Evolutionary conservation across 495 filamentous ascomycete genomes (phyloP).

Genomic region (Penicillium nucicola): DNA sequence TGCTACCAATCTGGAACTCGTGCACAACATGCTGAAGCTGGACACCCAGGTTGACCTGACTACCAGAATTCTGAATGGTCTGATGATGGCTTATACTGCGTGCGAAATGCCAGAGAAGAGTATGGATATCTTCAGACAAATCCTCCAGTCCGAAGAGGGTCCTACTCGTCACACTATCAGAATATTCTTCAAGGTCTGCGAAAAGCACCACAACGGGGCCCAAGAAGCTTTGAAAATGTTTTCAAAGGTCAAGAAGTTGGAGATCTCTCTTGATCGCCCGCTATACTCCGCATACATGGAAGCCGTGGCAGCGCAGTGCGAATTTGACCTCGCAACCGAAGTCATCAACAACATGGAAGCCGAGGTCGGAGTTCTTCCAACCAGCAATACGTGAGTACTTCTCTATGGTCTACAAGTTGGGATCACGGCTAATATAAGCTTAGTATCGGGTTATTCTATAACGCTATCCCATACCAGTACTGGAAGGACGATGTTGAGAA

Average conservation of each 20-base stretch:
- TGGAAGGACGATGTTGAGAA: conserved; percentile 65
- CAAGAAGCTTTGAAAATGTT: conserved; percentile 69
- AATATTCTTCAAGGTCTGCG: conserved; percentile 75
- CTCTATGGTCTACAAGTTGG: background rate
- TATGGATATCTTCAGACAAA: conserved; percentile 77
- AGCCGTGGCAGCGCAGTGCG: conserved; percentile 66
- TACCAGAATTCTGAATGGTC: conserved; percentile 71
- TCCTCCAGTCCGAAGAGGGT: conserved; percentile 73
- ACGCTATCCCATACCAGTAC: conserved; percentile 57
- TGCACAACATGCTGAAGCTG: conserved; percentile 91
- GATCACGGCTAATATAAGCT: conserved; percentile 22
- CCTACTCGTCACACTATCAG: conserved; percentile 75
- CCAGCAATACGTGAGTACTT: conserved; percentile 65
- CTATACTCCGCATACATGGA: conserved; percentile 74
- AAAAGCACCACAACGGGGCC: conserved; percentile 59
- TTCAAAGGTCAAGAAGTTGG: conserved; percentile 67
- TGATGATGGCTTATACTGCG: conserved; percentile 81
- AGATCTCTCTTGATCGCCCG: conserved; percentile 66
- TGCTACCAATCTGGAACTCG: conserved; percentile 60
- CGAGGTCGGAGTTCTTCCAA: conserved; percentile 61
- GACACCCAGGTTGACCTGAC: conserved; percentile 73
- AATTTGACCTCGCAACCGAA: conserved; percentile 60
- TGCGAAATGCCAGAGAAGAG: conserved; percentile 62
- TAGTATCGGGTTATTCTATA: conserved; percentile 71
- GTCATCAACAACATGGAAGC: conserved; percentile 62